phyloP scores from a whole-genome alignment of 2,329 filamentous ascomycete species.

The Alternaria novae-zelandiae region DNA sequence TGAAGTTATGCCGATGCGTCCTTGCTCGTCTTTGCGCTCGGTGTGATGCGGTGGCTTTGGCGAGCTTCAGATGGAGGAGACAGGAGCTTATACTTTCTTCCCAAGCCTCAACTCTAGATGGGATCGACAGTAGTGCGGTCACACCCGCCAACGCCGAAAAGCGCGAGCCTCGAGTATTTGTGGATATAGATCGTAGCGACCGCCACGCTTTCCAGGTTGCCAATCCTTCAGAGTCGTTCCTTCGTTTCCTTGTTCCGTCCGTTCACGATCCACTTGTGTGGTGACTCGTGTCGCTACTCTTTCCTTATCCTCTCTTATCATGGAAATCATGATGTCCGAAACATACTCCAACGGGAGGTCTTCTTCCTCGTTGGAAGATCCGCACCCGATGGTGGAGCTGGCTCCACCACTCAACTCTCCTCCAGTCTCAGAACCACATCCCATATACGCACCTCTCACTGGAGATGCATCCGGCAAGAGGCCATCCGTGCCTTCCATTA shows the following conservation, averaged over 20 bases:
- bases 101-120: not conserved
- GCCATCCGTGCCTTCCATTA: not conserved
- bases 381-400: conserved; percentile 23
- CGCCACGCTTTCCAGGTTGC: not conserved
- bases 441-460: conserved; percentile 4
- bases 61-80: not conserved
- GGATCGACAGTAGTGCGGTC: conserved; percentile 1
- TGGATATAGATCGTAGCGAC: not conserved
- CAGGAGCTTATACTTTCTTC: conserved; percentile 1
- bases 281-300: not conserved
- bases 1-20: not conserved
- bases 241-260: not conserved
- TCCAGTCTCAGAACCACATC: conserved; percentile 17
- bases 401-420: conserved; percentile 17
- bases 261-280: conserved; percentile 1
- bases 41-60: not conserved
- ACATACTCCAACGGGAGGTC: conserved; percentile 5
- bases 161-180: not conserved
- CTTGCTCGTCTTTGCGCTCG: not conserved
- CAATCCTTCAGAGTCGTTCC: not conserved
- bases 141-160: not conserved
- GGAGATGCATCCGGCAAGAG: not conserved
- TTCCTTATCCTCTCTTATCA: not conserved
- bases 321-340: conserved; percentile 4
- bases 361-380: not conserved